Base-by-base conservation (phyloP, 306 rosid species). In the Sindora glabra region DNA sequence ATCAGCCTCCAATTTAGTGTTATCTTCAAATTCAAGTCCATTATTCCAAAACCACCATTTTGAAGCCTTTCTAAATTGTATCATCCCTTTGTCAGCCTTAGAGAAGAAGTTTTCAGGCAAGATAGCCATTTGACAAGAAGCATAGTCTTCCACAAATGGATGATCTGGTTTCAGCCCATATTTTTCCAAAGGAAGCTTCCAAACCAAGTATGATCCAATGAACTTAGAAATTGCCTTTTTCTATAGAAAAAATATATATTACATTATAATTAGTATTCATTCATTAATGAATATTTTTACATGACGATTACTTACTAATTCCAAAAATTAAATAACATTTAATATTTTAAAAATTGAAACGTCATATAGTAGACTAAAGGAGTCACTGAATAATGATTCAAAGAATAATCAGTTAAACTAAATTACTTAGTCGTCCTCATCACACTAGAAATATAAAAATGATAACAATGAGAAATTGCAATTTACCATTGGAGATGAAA, bases 51-150 rank as follows among this genome's bases (percentile, higher is more conserved):
- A 85, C 77, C 79, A 73, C 85, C 85, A 85, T 48, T 76, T 73
- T 0, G 81, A 38, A 34, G 81, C 76, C 30, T 14, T 78, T 34
- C 71, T 79, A 70, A 85, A 81, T 22, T 8, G 5, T 12, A 85
- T 69, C 2, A 64, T 79, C 7, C 89, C 89, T 68, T 79, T 75
- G 47, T 82, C 89, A 4, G 82, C 89, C 46, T 85, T 75, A 0
- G 54, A 32, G 34, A 85, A 85, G 65, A 82, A 85, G 47, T 66
- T 74, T 19, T 77, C 79, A 0, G 89, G 94, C 78, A 82, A 73
- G 16, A 82, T 81, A 4, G 92, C 85, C 92, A 85, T 84, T 65
- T 81, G 91, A 46, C 92, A 81, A 10, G 87, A 78, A 16, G 85
- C 87, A 16, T 76, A 85, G 72, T 81, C 85, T 74, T 85, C 92